Conservation (phyloP, 495 filamentous ascomycete genomes). For the Platismatia glauca region DNA sequence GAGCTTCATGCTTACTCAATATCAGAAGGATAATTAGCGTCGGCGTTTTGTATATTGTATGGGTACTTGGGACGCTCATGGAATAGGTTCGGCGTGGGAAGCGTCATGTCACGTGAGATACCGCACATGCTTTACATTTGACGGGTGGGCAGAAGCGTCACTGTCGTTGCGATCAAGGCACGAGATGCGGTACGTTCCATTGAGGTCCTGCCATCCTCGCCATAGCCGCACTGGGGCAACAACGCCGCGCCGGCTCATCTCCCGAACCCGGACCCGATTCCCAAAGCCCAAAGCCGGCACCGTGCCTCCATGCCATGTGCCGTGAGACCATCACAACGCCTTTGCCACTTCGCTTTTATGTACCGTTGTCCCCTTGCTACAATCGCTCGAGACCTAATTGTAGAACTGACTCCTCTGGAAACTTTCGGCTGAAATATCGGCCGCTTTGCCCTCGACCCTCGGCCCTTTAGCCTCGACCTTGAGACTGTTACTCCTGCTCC, state of each 20-base stretch:
- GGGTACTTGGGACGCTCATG: too few species aligned
- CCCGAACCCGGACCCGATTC: neutral
- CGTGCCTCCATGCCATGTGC: neutral
- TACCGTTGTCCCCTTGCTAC: neutral
- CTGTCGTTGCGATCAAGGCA: neutral
- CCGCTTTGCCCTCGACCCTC: constrained; percentile 27
- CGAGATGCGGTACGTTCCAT: neutral
- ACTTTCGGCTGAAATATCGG: constrained; percentile 67
- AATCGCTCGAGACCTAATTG: constrained; percentile 36
- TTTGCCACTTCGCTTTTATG: neutral
- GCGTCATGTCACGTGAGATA: too few species aligned
- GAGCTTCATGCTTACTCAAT: too few species aligned
- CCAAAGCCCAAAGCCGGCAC: neutral
- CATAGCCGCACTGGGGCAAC: neutral
- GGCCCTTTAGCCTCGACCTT: constrained; percentile 42
- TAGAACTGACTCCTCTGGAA: constrained; percentile 89
- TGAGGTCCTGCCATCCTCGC: neutral
- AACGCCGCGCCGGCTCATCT: neutral
- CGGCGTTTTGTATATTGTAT: too few species aligned
- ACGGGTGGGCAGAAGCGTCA: neutral
- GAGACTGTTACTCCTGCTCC: constrained; percentile 41
- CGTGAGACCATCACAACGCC: neutral
- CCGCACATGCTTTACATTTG: too few species aligned
- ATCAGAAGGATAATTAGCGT: too few species aligned
- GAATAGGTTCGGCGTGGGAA: too few species aligned